phyloP scores from a whole-genome alignment of 805 yeast species.

The Candida suzukii region DNA sequence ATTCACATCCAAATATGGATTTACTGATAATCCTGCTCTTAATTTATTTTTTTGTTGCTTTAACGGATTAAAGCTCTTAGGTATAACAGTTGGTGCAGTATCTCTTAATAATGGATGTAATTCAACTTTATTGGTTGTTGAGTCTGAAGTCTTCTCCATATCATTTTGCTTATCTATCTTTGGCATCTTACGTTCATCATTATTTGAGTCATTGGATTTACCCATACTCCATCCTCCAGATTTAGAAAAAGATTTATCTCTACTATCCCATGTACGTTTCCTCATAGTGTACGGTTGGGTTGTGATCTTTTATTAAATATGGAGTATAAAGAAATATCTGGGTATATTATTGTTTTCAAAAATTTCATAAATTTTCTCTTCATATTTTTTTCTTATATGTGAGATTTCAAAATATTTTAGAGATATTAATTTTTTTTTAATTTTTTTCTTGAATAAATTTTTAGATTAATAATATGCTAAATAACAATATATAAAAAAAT shows the following conservation, averaged over 20 bases:
- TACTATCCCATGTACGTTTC: not conserved
- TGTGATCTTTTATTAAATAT: not conserved
- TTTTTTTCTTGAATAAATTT: too few relatives aligned
- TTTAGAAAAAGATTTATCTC: not conserved
- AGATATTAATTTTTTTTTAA: too few relatives aligned
- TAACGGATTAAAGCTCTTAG: conserved; percentile 15
- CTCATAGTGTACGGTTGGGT: not conserved
- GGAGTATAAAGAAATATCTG: not conserved
- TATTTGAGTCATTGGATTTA: too few relatives aligned
- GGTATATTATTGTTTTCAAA: too few relatives aligned
- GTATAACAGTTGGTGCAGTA: conserved; percentile 8
- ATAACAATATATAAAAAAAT: too few relatives aligned
- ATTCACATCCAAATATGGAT: conserved; percentile 27
- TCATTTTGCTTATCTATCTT: not conserved
- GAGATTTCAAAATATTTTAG: too few relatives aligned
- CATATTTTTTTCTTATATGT: too few relatives aligned
- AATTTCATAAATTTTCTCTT: too few relatives aligned
- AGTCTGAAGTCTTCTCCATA: not conserved
- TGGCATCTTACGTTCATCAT: not conserved
- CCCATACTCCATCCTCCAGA: too few relatives aligned
- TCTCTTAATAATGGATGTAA: conserved; percentile 23
- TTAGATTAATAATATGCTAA: too few relatives aligned
- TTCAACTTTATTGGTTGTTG: conserved; percentile 5
- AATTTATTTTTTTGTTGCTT: conserved; percentile 10
- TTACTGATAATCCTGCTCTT: conserved; percentile 21